Evolutionary conservation across 1,284 basidiomycete species (phyloP), one percentile per base, ranked within the genome.

Genomic region (Cryptococcus sp.): DNA sequence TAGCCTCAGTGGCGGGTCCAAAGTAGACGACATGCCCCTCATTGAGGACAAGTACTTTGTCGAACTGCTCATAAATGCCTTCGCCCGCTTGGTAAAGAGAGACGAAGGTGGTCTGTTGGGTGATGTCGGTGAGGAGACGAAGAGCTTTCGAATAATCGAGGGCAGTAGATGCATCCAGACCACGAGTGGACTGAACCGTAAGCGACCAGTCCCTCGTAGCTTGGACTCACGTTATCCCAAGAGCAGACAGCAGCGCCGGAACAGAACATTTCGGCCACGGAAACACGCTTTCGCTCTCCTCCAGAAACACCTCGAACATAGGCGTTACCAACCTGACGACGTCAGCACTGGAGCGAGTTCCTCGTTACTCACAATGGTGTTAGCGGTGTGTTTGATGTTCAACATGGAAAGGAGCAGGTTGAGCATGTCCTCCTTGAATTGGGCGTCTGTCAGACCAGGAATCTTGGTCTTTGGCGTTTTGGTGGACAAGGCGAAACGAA

Each of bases 31-130:
- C 79, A 22, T 80, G 79, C 41, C 83, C 82, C 54, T 82, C 80
- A 70, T 76, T 74, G 61, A 83, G 77, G 22, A 82, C 73, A 58
- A 70, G 63, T 39, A 90, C 87, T 77, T 90, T 90, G 79, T 90
- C 88, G 66, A 91, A 91, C 58, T 81, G 80, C 13, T 85, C 78
- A 71, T 65, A 90, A 75, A 68, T 92, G 80, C 76, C 89, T 85
- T 78, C 77, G 54, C 86, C 83, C 40, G 85, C 84, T 69, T 84
- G 83, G 74, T 85, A 85, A 48, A 85, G 72, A 61, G 80, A 80
- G 55, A 81, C 78, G 50, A 81, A 81, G 20, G 80, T 81, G 45
- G 79, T 79, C 68, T 78, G 70, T 35, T 73, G 55, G 67, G 68
- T 75, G 54, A 84, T 79, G 65, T 85, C 83, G 64, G 84, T 84